phyloP scores from a whole-genome alignment of 1,139 yeast genomes.

The Geotrichum phurueaensis region DNA sequence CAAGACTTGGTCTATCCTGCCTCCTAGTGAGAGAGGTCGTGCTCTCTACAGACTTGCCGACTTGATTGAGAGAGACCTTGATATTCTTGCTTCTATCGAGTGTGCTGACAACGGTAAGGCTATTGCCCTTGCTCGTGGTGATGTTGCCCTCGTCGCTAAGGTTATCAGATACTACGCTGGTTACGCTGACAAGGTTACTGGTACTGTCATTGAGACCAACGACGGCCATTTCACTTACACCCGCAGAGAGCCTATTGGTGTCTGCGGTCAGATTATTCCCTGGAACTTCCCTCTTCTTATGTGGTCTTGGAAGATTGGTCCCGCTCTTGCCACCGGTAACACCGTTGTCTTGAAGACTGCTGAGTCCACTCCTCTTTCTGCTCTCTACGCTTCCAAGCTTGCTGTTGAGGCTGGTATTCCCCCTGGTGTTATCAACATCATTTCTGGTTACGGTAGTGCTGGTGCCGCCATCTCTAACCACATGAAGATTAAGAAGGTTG shows the following conservation, averaged over 20 bases:
- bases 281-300: constrained; percentile 85
- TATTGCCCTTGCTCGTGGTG: constrained; percentile 49
- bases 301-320: constrained; percentile 83
- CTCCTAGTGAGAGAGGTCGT: constrained; percentile 51
- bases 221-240: constrained; percentile 54
- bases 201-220: constrained; percentile 62
- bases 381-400: constrained; percentile 56
- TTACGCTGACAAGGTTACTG: constrained; percentile 71
- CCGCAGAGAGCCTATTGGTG: constrained; percentile 66
- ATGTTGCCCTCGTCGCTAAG: constrained; percentile 51
- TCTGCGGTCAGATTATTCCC: constrained; percentile 77
- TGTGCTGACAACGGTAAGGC: constrained; percentile 81
- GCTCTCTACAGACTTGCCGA: constrained; percentile 62
- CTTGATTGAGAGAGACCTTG: constrained; percentile 53
- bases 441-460: constrained; percentile 72
- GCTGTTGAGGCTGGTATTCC: constrained; percentile 71
- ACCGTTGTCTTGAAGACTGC: constrained; percentile 76
- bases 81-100: constrained; percentile 62
- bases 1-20: constrained; percentile 43
- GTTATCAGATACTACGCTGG: constrained; percentile 72
- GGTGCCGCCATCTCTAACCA: constrained; percentile 71
- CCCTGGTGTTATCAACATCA: constrained; percentile 68
- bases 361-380: constrained; percentile 78
- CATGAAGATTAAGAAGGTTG: constrained; percentile 65
- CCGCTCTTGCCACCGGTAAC: constrained; percentile 79